Base-by-base conservation (phyloP, 805 yeast species). In the Spathaspora hagerdaliae region DNA sequence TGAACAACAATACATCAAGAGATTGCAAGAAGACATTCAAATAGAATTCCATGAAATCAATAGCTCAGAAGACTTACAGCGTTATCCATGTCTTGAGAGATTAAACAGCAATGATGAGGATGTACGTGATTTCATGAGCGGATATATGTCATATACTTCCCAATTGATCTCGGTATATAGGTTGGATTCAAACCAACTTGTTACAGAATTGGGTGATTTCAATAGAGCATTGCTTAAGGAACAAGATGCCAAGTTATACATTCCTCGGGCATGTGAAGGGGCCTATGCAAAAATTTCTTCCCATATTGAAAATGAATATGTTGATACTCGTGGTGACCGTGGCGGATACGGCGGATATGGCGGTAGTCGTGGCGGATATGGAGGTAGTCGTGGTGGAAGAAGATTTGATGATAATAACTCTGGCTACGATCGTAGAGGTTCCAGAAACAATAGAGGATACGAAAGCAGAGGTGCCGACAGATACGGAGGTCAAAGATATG, bases 1-100 rank as follows among this genome's bases (percentile, higher is more conserved):
- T 41, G 96, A 90, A 62, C 53, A 65, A 33, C 74, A 75, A 31
- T 90, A 80, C 61, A 64, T 81, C 35, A 63, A 66, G 35, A 66
- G 69, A 2, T 73, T 88, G 57, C 62, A 56, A 31, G 51, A 66
- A 40, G 61, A 73, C 46, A 79, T 77, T 58, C 82, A 81, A 39
- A 79, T 88, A 56, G 64, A 59, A 29, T 82, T 87, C 48, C 56
- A 69, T 11, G 73, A 76, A 38, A 69, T 62, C 44, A 58, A 56
- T 31, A 62, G 67, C 8, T 78, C 73, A 51, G 68, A 66, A 32
- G 58, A 69, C 32, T 58, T 57, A 38, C 59, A 60, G 33, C 37
- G 39, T 27, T 34, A 41, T 29, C 32, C 32, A 29, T 29, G 15
- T 24, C 27, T 31, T 7, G 37, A 35, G 15, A 39, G 11, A 10